Evolutionary conservation across 2,329 filamentous ascomycete genomes (phyloP).

Genomic region (Amesomyces nigricolor): DNA sequence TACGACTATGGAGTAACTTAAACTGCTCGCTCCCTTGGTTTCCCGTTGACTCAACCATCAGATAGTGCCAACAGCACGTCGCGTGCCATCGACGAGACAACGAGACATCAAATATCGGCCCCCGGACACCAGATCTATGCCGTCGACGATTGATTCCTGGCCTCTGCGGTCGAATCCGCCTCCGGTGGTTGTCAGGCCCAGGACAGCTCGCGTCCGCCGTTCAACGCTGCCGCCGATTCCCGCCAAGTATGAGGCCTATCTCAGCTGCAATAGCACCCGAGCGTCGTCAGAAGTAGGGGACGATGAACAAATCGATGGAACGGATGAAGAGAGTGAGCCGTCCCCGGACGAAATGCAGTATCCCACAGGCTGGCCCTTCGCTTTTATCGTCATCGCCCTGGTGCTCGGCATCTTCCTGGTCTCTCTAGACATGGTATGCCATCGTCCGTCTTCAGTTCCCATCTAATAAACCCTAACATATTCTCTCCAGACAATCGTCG

Average conservation of each 20-base stretch:
- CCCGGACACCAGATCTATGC: not conserved
- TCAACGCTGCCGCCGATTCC: conserved; percentile 1
- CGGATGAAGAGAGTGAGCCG: not conserved
- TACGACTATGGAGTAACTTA: too few relatives aligned
- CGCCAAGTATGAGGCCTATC: conserved; percentile 3
- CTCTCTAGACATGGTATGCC: conserved; percentile 17
- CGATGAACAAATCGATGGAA: not conserved
- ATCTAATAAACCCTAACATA: not conserved
- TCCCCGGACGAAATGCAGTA: not conserved
- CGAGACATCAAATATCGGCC: too few relatives aligned
- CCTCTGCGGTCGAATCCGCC: not conserved
- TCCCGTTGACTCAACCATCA: too few relatives aligned
- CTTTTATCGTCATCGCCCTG: conserved; percentile 19
- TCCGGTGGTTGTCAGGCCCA: not conserved
- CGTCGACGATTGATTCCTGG: not conserved
- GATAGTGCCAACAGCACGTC: too few relatives aligned
- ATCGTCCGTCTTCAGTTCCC: not conserved
- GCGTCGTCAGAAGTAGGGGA: not conserved
- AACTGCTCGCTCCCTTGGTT: too few relatives aligned
- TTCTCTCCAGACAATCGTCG: conserved; percentile 21
- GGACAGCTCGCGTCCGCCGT: not conserved
- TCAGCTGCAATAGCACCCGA: conserved; percentile 10
- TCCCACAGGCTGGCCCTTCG: conserved; percentile 13
- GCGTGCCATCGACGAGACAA: too few relatives aligned
- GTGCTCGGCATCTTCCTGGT: conserved; percentile 18